Conservation (phyloP, 129 eudicot genomes). For the Scalesia atractyloides region DNA sequence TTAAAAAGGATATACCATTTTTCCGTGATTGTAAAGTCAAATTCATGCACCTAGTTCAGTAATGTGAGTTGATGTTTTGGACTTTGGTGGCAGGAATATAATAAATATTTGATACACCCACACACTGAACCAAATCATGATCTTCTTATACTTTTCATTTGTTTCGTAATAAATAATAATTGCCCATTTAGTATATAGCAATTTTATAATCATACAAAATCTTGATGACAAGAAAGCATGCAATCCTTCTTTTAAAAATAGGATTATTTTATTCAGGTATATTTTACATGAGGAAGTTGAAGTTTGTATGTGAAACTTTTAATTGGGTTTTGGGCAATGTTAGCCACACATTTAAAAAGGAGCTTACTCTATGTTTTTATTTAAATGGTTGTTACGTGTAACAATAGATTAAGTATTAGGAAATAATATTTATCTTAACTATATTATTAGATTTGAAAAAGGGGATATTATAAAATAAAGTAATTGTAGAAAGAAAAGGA, state of each 20-base stretch:
- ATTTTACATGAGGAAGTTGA: neutral
- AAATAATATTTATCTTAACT: conserved; percentile 1
- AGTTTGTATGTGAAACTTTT: neutral
- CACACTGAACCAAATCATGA: conserved; percentile 10
- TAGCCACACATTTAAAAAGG: neutral
- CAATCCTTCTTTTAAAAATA: conserved; percentile 14
- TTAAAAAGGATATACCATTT: neutral
- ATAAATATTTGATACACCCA: conserved; percentile 13
- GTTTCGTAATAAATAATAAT: neutral
- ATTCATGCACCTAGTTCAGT: conserved; percentile 10
- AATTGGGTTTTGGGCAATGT: neutral
- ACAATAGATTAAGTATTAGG: neutral
- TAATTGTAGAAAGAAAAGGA: conserved; percentile 26
- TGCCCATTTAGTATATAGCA: neutral
- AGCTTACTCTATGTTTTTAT: neutral
- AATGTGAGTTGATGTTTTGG: conserved; percentile 30
- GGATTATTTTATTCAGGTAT: conserved; percentile 1
- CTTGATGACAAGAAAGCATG: conserved; percentile 14
- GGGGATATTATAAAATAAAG: conserved; percentile 24
- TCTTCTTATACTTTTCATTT: neutral
- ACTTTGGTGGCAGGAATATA: conserved; percentile 11
- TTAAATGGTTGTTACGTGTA: neutral
- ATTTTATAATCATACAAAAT: neutral
- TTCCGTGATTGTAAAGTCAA: neutral
- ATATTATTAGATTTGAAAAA: conserved; percentile 14